These are phyloP conservation scores for Apiospora aurea DNA, from an alignment of 2,329 filamentous ascomycete genomes.

Conservation along the genomic window DNA sequence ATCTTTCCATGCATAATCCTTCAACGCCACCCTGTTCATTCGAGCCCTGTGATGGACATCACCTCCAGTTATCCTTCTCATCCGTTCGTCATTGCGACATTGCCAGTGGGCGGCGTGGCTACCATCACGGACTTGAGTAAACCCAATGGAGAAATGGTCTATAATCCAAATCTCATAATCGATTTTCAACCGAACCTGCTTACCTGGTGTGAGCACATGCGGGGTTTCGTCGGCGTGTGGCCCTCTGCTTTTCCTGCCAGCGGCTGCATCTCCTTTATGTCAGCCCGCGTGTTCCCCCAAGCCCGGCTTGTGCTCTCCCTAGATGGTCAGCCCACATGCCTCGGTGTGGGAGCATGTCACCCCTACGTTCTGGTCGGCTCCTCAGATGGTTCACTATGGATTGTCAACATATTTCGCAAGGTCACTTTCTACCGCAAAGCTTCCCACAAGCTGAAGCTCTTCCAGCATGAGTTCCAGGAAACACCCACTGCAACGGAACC, in stretches of 20 bases:
- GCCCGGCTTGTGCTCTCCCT: conserved; percentile 59
- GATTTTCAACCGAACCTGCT: conserved; percentile 61
- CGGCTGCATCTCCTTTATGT: conserved; percentile 60
- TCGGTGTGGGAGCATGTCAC: conserved; percentile 58
- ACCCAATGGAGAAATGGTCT: conserved; percentile 61
- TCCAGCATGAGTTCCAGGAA: conserved; percentile 62
- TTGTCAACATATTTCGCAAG: conserved; percentile 53
- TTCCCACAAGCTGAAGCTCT: conserved; percentile 52
- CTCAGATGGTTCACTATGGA: conserved; percentile 61
- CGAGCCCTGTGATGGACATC: conserved; percentile 61
- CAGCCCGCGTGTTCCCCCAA: conserved; percentile 59
- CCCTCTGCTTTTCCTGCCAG: conserved; percentile 61
- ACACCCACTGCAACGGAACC: conserved; percentile 37
- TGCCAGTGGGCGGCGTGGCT: conserved; percentile 60
- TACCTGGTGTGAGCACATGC: conserved; percentile 61
- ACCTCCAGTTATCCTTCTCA: conserved; percentile 63
- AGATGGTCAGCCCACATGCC: conserved; percentile 57
- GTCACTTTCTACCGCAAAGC: conserved; percentile 51
- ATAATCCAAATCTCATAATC: conserved; percentile 58
- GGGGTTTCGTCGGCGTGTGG: conserved; percentile 60
- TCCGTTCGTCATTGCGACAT: conserved; percentile 62
- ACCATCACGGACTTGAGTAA: conserved; percentile 60
- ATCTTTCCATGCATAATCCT: conserved; percentile 57
- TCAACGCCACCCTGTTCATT: conserved; percentile 60
- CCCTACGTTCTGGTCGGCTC: conserved; percentile 62